Percentiles rank a stretch among this genome's conserved stretches.
Conservation (phyloP, 129 eudicot genomes). For the Centaurea solstitialis region DNA sequence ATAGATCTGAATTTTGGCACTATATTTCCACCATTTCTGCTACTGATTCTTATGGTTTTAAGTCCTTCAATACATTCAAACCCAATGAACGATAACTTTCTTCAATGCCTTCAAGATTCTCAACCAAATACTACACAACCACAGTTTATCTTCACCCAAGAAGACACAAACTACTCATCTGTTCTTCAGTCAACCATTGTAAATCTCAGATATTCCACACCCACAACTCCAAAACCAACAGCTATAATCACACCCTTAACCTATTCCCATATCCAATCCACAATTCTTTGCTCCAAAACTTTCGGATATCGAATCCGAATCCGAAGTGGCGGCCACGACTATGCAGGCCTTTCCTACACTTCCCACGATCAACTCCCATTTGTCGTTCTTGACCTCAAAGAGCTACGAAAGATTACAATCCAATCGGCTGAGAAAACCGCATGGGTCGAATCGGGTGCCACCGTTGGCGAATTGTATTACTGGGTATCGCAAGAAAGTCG, state of each 20-base stretch:
- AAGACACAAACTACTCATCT: neutral
- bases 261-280: constrained; percentile 7
- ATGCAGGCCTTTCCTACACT: constrained; percentile 15
- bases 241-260: neutral
- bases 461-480: constrained; percentile 27
- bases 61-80: neutral
- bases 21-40: neutral
- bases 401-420: neutral
- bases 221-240: neutral
- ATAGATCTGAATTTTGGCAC: neutral
- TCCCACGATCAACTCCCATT: neutral
- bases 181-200: neutral
- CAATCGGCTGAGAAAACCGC: constrained; percentile 9
- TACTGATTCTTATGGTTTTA: neutral
- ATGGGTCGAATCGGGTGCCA: constrained; percentile 31
- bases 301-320: constrained; percentile 1
- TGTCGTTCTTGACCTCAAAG: constrained; percentile 24
- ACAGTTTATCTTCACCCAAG: neutral
- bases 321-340: constrained; percentile 34
- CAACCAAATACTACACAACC: neutral
- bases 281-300: constrained; percentile 4
- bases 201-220: neutral
- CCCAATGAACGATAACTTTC: neutral
- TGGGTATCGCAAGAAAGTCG: constrained; percentile 2
- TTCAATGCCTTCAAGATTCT: constrained; percentile 11